phyloP scores from a whole-genome alignment of 495 filamentous ascomycete species.

The Talaromyces ruber region DNA sequence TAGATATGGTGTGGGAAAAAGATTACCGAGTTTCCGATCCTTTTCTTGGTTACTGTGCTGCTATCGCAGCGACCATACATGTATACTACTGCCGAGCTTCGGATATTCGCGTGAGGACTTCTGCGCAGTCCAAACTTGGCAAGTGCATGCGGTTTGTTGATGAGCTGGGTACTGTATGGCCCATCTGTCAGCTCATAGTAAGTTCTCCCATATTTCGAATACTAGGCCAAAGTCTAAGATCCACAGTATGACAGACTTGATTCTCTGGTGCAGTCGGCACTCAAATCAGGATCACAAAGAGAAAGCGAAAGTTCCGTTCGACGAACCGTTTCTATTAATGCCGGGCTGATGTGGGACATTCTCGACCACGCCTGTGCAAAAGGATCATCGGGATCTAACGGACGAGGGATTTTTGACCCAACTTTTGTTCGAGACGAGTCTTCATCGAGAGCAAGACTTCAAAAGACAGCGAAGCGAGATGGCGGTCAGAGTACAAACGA shows the following conservation, averaged over 20 bases:
- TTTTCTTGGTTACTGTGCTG: constrained; percentile 5
- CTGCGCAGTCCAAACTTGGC: background rate
- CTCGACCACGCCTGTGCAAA: background rate
- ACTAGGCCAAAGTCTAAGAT: background rate
- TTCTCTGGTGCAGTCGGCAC: constrained; percentile 5
- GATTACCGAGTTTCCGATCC: constrained; percentile 5
- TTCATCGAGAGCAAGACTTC: background rate
- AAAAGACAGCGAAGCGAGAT: background rate
- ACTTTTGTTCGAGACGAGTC: background rate
- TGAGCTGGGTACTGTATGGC: constrained; percentile 5
- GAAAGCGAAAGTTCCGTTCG: background rate
- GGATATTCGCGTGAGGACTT: constrained; percentile 5
- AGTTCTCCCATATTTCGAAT: background rate
- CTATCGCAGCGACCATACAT: constrained; percentile 4
- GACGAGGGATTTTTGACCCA: constrained; percentile 3
- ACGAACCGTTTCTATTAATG: constrained; percentile 3
- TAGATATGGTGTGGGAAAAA: constrained; percentile 7
- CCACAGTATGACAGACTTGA: constrained; percentile 3
- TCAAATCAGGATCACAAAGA: background rate
- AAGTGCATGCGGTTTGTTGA: constrained; percentile 8
- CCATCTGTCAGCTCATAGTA: background rate
- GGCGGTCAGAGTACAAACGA: background rate
- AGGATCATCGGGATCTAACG: background rate
- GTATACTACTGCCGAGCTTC: constrained; percentile 5
- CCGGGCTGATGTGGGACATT: constrained; percentile 4